phyloP scores from a whole-genome alignment of 352 stramenopile genomes.

The Globisporangium takayamanum region DNA sequence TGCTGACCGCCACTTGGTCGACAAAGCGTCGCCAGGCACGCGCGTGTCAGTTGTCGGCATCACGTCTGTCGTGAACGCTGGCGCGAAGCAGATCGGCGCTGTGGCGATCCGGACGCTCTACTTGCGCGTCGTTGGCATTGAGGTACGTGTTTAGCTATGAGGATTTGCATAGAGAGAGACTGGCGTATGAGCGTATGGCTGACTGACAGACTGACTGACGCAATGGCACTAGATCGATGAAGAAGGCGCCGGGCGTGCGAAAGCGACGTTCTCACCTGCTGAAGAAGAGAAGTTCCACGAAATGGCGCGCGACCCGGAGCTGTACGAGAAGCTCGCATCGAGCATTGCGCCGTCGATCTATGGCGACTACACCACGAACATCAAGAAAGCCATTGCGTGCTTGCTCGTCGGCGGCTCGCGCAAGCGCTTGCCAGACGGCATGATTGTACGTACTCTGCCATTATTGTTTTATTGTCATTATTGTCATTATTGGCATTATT shows the following conservation, averaged over 20 bases:
- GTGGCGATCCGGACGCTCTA: conserved; percentile 92
- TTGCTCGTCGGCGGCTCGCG: conserved; percentile 89
- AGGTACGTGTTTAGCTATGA: conserved; percentile 24
- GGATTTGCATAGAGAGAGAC: not conserved
- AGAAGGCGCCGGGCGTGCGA: conserved; percentile 85
- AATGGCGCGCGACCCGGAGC: conserved; percentile 84
- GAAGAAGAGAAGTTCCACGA: conserved; percentile 98
- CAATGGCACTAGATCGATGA: conserved; percentile 66
- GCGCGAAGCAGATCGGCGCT: conserved; percentile 66
- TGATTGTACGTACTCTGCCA: conserved; percentile 45
- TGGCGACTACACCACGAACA: conserved; percentile 95
- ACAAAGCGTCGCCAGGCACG: conserved; percentile 94
- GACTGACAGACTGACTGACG: not conserved
- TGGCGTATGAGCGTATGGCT: not conserved
- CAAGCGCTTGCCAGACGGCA: conserved; percentile 98
- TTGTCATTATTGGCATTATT: too few relatives aligned
- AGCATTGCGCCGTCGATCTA: conserved; percentile 98
- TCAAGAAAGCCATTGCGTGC: conserved; percentile 92
- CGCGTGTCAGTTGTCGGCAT: conserved; percentile 95
- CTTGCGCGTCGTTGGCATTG: conserved; percentile 94
- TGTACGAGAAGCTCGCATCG: conserved; percentile 92
- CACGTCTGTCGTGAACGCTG: conserved; percentile 90
- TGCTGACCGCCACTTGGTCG: conserved; percentile 93
- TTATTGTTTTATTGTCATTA: too few relatives aligned
- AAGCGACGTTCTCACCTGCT: conserved; percentile 90